phyloP scores from a whole-genome alignment of 2,329 filamentous ascomycete genomes.

The Karstenula rhodostoma region DNA sequence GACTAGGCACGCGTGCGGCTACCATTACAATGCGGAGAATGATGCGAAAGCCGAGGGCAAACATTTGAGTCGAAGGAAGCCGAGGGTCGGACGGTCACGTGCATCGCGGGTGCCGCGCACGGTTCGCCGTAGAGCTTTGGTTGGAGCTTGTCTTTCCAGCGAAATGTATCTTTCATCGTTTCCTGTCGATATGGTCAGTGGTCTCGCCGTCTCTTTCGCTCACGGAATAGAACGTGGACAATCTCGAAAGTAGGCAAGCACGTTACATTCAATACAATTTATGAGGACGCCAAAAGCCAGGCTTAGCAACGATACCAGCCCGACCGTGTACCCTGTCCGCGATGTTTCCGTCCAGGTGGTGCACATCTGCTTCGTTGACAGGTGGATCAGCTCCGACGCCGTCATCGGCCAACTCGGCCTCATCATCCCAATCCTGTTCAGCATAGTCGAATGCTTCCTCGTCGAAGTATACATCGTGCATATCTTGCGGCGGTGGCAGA shows the following conservation, averaged over 20 bases:
- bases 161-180: not conserved
- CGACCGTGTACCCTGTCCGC: conserved; percentile 1
- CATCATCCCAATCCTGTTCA: conserved; percentile 15
- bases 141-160: not conserved
- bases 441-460: conserved; percentile 18
- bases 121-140: conserved; percentile 9
- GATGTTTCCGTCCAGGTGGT: conserved; percentile 4
- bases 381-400: not conserved
- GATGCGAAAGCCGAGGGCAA: conserved; percentile 23
- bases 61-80: conserved; percentile 14
- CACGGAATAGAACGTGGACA: not conserved
- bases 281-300: conserved; percentile 56
- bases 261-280: conserved; percentile 52
- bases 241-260: not conserved
- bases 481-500: conserved; percentile 2
- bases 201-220: not conserved
- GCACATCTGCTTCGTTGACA: not conserved
- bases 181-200: not conserved
- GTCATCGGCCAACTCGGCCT: conserved; percentile 9
- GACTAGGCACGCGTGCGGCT: conserved; percentile 19
- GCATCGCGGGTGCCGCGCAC: conserved; percentile 6
- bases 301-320: conserved; percentile 30
- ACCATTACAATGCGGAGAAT: conserved; percentile 24
- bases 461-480: conserved; percentile 15
- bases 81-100: conserved; percentile 12